Percentiles rank a stretch among this genome's conserved stretches.
phyloP scores from a whole-genome alignment of 495 filamentous ascomycete genomes.

The Annulohypoxylon maeteangense region DNA sequence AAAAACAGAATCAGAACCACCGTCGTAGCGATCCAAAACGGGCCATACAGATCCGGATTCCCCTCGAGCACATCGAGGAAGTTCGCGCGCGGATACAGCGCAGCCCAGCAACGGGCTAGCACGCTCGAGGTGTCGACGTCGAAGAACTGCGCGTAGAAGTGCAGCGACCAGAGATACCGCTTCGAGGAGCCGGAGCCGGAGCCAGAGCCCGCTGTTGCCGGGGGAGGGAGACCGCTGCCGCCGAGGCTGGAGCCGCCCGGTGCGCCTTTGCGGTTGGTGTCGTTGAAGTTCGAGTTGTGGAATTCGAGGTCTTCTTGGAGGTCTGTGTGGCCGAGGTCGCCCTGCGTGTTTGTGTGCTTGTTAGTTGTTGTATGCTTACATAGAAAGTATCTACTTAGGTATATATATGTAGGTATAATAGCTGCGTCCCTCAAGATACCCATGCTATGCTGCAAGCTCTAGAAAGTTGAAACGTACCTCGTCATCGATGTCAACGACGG shows the following conservation, averaged over 20 bases:
- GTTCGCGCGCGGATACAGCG: constrained; percentile 88
- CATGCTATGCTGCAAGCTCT: constrained; percentile 10
- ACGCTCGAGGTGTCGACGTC: constrained; percentile 95
- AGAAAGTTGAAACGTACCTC: constrained; percentile 67
- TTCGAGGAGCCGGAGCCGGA: constrained; percentile 69
- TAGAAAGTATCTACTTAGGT: too few species aligned
- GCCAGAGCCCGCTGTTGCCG: constrained; percentile 62
- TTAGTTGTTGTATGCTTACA: not conserved
- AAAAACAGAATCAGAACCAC: constrained; percentile 96
- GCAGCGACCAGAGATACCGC: constrained; percentile 88
- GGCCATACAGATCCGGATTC: constrained; percentile 95
- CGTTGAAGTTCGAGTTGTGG: constrained; percentile 78
- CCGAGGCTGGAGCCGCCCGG: constrained; percentile 34
- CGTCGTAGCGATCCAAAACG: constrained; percentile 98
- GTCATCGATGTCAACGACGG: constrained; percentile 94
- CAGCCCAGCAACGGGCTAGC: constrained; percentile 80
- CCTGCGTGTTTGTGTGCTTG: constrained; percentile 61
- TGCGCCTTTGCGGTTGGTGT: constrained; percentile 65
- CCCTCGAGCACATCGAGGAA: constrained; percentile 97
- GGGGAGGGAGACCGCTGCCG: constrained; percentile 69
- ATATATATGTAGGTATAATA: not conserved
- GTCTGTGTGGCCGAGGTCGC: constrained; percentile 97
- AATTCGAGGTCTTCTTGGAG: constrained; percentile 99
- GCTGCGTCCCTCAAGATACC: not conserved
- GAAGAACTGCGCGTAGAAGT: constrained; percentile 97